Base-by-base conservation (phyloP, 768 basidiomycete species). In the Suillus americanus region DNA sequence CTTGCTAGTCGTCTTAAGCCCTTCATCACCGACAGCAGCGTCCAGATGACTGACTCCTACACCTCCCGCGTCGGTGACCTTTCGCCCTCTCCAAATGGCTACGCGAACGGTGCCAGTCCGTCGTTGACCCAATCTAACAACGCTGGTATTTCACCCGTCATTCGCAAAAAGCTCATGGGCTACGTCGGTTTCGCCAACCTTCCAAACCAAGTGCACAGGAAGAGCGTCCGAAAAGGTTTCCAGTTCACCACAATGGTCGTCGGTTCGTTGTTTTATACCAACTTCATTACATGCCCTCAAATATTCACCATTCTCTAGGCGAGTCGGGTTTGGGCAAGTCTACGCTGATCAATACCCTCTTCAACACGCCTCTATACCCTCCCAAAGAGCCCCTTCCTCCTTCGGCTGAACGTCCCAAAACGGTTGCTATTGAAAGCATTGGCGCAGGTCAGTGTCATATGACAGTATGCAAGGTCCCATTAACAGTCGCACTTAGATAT, bases 221-320 rank as follows among this genome's bases (percentile, higher is more conserved):
- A 97, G 83, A 97, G 95, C 72, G 92, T 97, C 56, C 86, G 95
- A 82, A 98, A 95, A 80, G 97, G 97, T 53, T 99, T 99, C 85
- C 94, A 99, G 78, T 99, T 99, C 82, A 97, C 95, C 62, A 85
- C 89, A 69, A 99, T 99, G 97, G 97, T 99, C 67, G 97, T 99
- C 75, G 97, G 97, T 97, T 70, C 73, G 95, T 89, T 56, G 61
- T 62, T 68, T 67, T 65, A 64, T 48, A 53, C 67, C 69, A 18
- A 61, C 62, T 50, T 25, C 25, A 12, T 50, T 63, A 65, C 65
- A 69, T 62, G 67, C 71, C 63, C 64, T 60, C 71, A 68, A 67
- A 70, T 69, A 62, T 68, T 63, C 54, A 51, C 62, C 43, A 25
- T 35, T 53, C 40, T 38, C 41, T 59, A 95, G 95, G 95, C 79